Evolutionary conservation across 164 flowering plant species (phyloP), one percentile per base, ranked within the genome.

Genomic region (Annona cherimola): DNA sequence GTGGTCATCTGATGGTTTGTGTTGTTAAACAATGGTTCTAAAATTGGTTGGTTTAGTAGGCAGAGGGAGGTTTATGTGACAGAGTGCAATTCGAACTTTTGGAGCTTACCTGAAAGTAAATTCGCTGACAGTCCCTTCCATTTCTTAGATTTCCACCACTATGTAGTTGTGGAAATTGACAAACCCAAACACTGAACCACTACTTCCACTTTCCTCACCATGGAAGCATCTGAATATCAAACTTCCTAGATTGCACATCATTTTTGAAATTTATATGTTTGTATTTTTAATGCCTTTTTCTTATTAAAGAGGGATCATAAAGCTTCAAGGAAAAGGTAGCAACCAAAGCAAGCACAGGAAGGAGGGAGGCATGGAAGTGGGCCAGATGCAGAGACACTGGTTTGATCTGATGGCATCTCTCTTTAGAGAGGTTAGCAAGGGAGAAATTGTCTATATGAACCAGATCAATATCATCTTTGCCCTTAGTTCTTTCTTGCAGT

Each of bases 321-420:
- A 26, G 35, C 35, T 26, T 26, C 35, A 26, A 26, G 35, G n/a
- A 19, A 26, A 35, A 42, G 61, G 26, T 5, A 40, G 43, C 39
- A 61, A 50, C 54, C 19, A 6, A 19, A 18, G 77, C 69, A 42
- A 69, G 68, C 64, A 67, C 16, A 20, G 19, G 18, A 42, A 54
- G 35, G 35, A 26, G 1, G 35, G 57, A 55, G 67, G 69, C 70
- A 88, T 86, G 90, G 92, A 89, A 57, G 82, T 84, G 77, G 82
- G 61, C 80, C 89, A 81, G 85, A 68, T 89, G 90, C 89, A 85
- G 84, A 81, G 85, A 66, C 75, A 81, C 14, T 84, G 81, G 76
- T 50, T 75, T 61, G 92, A 91, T 60, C 89, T 83, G 79, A 80
- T 80, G 12, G 74, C 79, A 35, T 75, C 88, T 66, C 79, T 91